Percentiles rank a stretch among this genome's conserved stretches.
These are phyloP conservation scores for Raphanus sativus DNA, from an alignment of 345 rosid genomes.

Conservation along the genomic window DNA sequence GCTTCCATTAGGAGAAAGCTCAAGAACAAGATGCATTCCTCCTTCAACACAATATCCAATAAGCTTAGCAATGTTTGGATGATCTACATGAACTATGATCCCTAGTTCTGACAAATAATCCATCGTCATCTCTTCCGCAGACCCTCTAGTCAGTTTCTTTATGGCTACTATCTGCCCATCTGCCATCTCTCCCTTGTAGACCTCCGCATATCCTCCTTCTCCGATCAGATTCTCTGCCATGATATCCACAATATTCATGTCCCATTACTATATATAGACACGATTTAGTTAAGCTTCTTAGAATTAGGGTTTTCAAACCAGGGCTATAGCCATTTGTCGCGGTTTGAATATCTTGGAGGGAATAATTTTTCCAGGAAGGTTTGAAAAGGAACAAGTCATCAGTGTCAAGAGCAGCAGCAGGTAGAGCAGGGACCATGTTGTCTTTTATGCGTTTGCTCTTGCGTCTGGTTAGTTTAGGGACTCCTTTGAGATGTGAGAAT, in stretches of 20 bases:
- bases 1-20: conserved; percentile 85
- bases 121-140: conserved; percentile 77
- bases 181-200: conserved; percentile 66
- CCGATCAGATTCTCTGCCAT: conserved; percentile 76
- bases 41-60: conserved; percentile 93
- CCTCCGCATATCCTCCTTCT: conserved; percentile 90
- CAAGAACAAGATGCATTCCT: conserved; percentile 92
- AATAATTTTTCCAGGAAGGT: conserved; percentile 73
- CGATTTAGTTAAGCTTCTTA: neutral
- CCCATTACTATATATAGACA: neutral
- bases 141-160: conserved; percentile 73
- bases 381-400: conserved; percentile 66
- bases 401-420: conserved; percentile 48
- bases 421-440: conserved; percentile 45
- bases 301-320: conserved; percentile 41
- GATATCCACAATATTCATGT: neutral
- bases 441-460: conserved; percentile 65
- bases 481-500: conserved; percentile 45
- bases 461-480: conserved; percentile 64
- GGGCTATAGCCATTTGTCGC: conserved; percentile 76
- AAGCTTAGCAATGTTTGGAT: conserved; percentile 86
- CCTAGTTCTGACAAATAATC: conserved; percentile 91
- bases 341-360: conserved; percentile 62
- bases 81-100: conserved; percentile 85
- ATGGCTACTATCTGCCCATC: conserved; percentile 72